phyloP scores from a whole-genome alignment of 179 eudicot species.

The Silene coronaria region DNA sequence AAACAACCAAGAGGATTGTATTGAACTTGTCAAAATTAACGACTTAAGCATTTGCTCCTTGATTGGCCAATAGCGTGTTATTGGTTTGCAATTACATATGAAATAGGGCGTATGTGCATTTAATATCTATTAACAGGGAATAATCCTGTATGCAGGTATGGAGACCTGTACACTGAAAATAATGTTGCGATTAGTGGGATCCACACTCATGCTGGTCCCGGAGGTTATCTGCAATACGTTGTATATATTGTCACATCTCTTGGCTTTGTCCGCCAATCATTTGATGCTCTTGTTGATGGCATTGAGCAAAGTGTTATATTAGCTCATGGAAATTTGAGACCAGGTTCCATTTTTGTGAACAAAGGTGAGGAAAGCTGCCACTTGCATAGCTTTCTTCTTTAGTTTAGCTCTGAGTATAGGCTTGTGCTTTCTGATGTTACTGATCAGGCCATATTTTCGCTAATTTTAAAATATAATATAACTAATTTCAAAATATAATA shows the following conservation, averaged over 20 bases:
- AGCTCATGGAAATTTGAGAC: constrained; percentile 85
- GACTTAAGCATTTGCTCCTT: background rate
- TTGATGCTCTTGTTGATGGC: constrained; percentile 87
- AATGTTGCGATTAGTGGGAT: constrained; percentile 98
- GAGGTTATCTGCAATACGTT: constrained; percentile 92
- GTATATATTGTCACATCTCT: constrained; percentile 89
- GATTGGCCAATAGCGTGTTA: constrained; percentile 7
- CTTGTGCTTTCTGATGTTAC: constrained; percentile 1
- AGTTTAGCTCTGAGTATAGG: background rate
- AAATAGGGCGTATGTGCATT: background rate
- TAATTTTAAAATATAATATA: background rate
- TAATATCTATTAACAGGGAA: constrained; percentile 1
- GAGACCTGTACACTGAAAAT: constrained; percentile 69
- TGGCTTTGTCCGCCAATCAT: constrained; percentile 93
- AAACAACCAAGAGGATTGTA: background rate
- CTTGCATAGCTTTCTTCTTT: background rate
- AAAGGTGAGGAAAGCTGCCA: constrained; percentile 43
- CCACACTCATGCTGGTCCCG: constrained; percentile 98
- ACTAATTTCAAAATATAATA: background rate
- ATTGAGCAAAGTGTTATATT: constrained; percentile 86
- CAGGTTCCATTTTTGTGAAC: constrained; percentile 80
- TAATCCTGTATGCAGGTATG: constrained; percentile 53
- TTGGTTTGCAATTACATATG: background rate
- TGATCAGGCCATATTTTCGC: background rate
- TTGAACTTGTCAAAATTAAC: background rate